Evolutionary conservation across 2,329 filamentous ascomycete genomes (phyloP), one percentile per base, ranked within the genome.

Genomic region (Nigrospora osmanthi): DNA sequence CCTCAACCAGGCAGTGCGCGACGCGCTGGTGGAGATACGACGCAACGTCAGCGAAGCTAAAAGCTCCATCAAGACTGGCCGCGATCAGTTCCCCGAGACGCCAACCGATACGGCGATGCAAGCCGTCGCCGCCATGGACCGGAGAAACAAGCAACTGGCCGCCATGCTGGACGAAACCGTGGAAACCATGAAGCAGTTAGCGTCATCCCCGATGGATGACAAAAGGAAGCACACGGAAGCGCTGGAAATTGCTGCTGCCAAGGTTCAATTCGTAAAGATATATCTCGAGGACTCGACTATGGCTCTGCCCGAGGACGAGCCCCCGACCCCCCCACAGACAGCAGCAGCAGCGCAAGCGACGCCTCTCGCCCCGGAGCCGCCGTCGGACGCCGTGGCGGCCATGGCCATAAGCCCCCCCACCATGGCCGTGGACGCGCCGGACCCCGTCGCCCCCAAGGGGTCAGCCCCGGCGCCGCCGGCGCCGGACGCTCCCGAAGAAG

Each of bases 1-100:
- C 7, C 84, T 93, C 45, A 89, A 89, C 58, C 84, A 86, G 61
- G 86, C 83, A 0, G 80, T 93, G 7, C 78, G 87, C n/a, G 86
- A 87, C 53, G 87, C 87, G 15, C 77, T 93, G 58, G 83, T 82
- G 10, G 88, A 94, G 63, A 84, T 91, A 41, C 78, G 79, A 48
- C 85, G 85, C 55, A 89, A 89, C 52, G 79, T 90, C 31, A 83
- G 87, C 50, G 76, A 79, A 46, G 69, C 72, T 3, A 68, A 73
- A 31, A 70, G 66, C 30, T 61, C 66, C 13, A 65, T 68, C 17
- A 65, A 64, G 42, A 59, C 64, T 7, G 58, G 62, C 11, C 63
- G 60, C 37, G 60, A 64, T 35, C 51, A 65, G 2, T 58, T 69
- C 17, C 55, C 54, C 3, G 65, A 70, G 38, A 52, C 57, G 6